A percentile compares a stretch with the other conserved stretches of the same genome.
Conservation (phyloP, 495 filamentous ascomycete genomes). For the Talaromyces stipitatus region DNA sequence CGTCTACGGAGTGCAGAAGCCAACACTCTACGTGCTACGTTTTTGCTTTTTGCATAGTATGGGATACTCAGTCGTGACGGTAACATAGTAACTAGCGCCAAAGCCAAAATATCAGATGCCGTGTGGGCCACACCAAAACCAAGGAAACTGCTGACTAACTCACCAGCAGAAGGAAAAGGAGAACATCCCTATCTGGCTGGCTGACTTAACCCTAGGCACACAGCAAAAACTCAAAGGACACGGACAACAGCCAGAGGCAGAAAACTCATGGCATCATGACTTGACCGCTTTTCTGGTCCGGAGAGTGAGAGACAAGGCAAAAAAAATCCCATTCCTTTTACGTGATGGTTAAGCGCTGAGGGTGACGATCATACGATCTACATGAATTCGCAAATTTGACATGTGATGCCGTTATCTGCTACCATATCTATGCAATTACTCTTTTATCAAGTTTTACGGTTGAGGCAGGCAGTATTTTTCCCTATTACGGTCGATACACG, state of each 20-base stretch:
- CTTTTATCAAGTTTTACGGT: not conserved
- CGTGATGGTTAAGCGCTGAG: not conserved
- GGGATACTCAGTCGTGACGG: not conserved
- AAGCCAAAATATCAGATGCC: not conserved
- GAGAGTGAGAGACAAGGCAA: too few species aligned
- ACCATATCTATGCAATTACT: not conserved
- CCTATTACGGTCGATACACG: not conserved
- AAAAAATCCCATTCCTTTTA: too few species aligned
- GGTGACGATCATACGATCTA: not conserved
- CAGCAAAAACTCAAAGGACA: not conserved
- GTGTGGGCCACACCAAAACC: not conserved
- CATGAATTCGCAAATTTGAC: not conserved
- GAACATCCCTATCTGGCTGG: too few species aligned
- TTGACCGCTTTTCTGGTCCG: too few species aligned
- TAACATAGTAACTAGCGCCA: not conserved
- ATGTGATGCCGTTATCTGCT: not conserved
- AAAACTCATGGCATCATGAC: not conserved
- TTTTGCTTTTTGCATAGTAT: too few species aligned
- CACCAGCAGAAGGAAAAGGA: not conserved
- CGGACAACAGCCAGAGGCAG: not conserved
- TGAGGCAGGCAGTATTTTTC: not conserved
- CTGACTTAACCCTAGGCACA: not conserved
- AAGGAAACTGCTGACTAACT: not conserved
- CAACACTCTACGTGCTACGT: not conserved
- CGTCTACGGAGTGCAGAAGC: not conserved